These are phyloP conservation scores for Cetraspora pellucida DNA, from an alignment of 192 early-diverging fungal species.

Conservation along the genomic window DNA sequence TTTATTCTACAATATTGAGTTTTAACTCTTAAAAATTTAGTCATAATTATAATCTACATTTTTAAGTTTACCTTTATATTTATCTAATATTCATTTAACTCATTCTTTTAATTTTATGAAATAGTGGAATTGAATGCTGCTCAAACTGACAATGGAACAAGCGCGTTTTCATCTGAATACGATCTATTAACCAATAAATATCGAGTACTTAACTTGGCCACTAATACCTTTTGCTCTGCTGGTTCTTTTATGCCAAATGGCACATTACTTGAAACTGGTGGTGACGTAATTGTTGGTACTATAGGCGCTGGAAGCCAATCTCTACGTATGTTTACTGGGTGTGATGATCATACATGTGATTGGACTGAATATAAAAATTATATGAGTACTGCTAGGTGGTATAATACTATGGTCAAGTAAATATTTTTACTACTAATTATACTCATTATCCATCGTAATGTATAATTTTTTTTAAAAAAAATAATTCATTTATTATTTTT, in stretches of 20 bases:
- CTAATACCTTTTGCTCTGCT: conserved; percentile 61
- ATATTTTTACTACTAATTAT: too few relatives aligned
- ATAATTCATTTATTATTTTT: too few relatives aligned
- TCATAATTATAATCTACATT: too few relatives aligned
- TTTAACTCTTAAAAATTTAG: too few relatives aligned
- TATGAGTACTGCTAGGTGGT: conserved; percentile 54
- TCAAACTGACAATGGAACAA: too few relatives aligned
- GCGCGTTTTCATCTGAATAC: conserved; percentile 41
- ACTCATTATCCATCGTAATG: too few relatives aligned
- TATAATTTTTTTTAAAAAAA: too few relatives aligned
- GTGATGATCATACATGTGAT: conserved; percentile 46
- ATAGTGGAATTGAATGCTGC: too few relatives aligned
- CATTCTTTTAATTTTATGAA: too few relatives aligned
- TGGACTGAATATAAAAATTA: conserved; percentile 43
- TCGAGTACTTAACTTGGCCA: conserved; percentile 45
- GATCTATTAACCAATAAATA: conserved; percentile 47
- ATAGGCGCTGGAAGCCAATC: neutral
- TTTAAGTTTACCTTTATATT: too few relatives aligned
- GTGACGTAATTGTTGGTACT: conserved; percentile 28
- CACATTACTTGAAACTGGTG: conserved; percentile 50
- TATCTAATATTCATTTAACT: too few relatives aligned
- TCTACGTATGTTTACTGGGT: conserved; percentile 31
- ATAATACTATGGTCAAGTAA: conserved; percentile 43
- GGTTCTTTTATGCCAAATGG: conserved; percentile 57
- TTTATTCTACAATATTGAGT: too few relatives aligned